Evolutionary conservation across 2,329 filamentous ascomycete genomes (phyloP).

Genomic region (Diplodia intermedia): DNA sequence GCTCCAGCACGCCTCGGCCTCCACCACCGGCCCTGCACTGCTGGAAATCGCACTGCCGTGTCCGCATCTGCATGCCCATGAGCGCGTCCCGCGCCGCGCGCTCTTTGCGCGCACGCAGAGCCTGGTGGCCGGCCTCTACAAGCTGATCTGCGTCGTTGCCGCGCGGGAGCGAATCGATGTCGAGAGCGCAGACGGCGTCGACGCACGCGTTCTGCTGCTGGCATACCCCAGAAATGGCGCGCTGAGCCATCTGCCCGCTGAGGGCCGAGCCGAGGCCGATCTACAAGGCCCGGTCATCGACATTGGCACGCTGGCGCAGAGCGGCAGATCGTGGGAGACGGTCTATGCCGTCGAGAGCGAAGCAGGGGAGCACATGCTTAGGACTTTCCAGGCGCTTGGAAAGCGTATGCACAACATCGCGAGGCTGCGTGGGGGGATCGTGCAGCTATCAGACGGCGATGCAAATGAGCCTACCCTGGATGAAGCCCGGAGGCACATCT

Average conservation of each 20-base stretch:
- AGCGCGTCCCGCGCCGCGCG: conserved; percentile 59
- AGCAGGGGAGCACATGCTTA: conserved; percentile 65
- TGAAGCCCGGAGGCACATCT: conserved; percentile 55
- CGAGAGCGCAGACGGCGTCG: conserved; percentile 73
- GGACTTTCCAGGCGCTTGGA: conserved; percentile 49
- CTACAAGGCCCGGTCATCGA: conserved; percentile 59
- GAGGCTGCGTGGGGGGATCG: conserved; percentile 46
- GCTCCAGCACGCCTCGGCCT: conserved; percentile 43
- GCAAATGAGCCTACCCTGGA: conserved; percentile 20
- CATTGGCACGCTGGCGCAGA: conserved; percentile 55
- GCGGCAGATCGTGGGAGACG: conserved; percentile 65
- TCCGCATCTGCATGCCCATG: conserved; percentile 64
- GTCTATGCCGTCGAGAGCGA: conserved; percentile 73
- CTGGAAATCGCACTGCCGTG: conserved; percentile 69
- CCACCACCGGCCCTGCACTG: conserved; percentile 47
- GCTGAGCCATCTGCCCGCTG: conserved; percentile 36
- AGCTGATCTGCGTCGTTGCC: conserved; percentile 75
- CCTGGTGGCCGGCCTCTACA: conserved; percentile 79
- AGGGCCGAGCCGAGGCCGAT: conserved; percentile 42
- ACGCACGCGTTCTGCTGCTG: conserved; percentile 76
- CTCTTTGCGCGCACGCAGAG: conserved; percentile 73
- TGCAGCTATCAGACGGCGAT: conserved; percentile 38
- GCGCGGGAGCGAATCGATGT: conserved; percentile 68
- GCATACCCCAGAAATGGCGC: conserved; percentile 60
- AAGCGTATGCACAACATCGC: conserved; percentile 44